Evolutionary conservation across 2,329 filamentous ascomycete species (phyloP), one percentile per base, ranked within the genome.

Genomic region (Aspergillus ochraceoroseus): DNA sequence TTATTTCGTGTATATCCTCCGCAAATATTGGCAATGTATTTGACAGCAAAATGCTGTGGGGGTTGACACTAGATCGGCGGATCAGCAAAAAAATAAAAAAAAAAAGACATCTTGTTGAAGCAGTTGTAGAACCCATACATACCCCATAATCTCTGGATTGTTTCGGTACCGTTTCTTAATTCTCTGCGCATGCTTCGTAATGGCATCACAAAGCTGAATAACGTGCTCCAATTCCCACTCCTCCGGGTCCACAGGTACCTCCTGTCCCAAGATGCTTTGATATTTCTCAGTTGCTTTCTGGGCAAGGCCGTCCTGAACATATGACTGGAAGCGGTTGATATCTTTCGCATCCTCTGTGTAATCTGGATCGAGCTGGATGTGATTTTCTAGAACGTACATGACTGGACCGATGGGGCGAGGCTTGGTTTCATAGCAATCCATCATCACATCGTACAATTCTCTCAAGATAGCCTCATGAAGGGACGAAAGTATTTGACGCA

Each of bases 131-230:
- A 37, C 17, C 12, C 73, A 1, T 15, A 35, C 65, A 40, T 62
- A 70, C 68, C 88, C 88, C 80, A 95, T 83, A 44, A 96, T 85
- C 47, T 87, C 83, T 1, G 87, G 87, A 43, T 84, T 92, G 55
- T 85, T 90, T 54, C 80, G 80, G 65, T 95, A 98, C 33, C 90
- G 80, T 67, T 96, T 96, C 63, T 88, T 83, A 36, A 95, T 94
- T 59, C 83, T 86, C 55, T 94, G 83, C 48, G 85, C 87, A 20
- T 95, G 73, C 51, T 86, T 88, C 33, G 87, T 82, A 4, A 96
- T 87, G 0, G 81, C 80, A 59, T 92, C 87, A 11, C 89, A 88
- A 15, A 98, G 77, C 57, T 89, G 80, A 44, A 95, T 87, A 41
- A 96, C 83, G 63, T 96, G 87, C 48, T 78, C 84, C 61, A 94